Conservation (phyloP, 176 grass and related monocot species). For the Oryza punctata region DNA sequence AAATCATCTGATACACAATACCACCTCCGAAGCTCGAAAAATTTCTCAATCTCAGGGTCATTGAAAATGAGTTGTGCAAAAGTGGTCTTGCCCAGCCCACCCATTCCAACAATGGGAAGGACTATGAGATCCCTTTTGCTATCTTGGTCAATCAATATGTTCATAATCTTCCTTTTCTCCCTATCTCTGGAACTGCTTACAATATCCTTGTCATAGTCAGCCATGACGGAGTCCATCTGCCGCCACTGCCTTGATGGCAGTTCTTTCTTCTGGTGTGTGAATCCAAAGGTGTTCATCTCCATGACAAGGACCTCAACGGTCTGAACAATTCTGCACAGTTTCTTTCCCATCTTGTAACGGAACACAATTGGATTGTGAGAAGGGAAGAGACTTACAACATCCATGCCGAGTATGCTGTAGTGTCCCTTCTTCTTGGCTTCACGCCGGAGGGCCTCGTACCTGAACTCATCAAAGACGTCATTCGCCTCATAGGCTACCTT, state of each 20-base stretch:
- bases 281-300: constrained; percentile 20
- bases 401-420: neutral
- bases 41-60: constrained; percentile 12
- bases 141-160: constrained; percentile 7
- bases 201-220: constrained; percentile 14
- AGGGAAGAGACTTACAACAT: constrained; percentile 4
- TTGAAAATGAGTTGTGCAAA: constrained; percentile 46
- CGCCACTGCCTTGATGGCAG: neutral
- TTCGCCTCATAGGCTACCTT: constrained; percentile 33
- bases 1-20: constrained; percentile 52
- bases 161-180: constrained; percentile 39
- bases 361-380: constrained; percentile 2
- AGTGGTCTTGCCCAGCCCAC: constrained; percentile 49
- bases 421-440: constrained; percentile 36
- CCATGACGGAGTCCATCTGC: constrained; percentile 16
- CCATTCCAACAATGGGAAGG: constrained; percentile 51
- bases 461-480: constrained; percentile 48
- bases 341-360: constrained; percentile 40
- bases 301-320: neutral
- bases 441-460: constrained; percentile 25
- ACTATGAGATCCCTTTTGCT: constrained; percentile 5
- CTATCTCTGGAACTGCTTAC: constrained; percentile 22
- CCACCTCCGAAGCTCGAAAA: constrained; percentile 36
- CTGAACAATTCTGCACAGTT: constrained; percentile 32
- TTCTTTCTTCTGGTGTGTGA: neutral